A percentile compares a stretch with the other conserved stretches of the same genome.
These are phyloP conservation scores for Nemania sp. DNA, from an alignment of 2,329 filamentous ascomycete species.

Conservation along the genomic window DNA sequence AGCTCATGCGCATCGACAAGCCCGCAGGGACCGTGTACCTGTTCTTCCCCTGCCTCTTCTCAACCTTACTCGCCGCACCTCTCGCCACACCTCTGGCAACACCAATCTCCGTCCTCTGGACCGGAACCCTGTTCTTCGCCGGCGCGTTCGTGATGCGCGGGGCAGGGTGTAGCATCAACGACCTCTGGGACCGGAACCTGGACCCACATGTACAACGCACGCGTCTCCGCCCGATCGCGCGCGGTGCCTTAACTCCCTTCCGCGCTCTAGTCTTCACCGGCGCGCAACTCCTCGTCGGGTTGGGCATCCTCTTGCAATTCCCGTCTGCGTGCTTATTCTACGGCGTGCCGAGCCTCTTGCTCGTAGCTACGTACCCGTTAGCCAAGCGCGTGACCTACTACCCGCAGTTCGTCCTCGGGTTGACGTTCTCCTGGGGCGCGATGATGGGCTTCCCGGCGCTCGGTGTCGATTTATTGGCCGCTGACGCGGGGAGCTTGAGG, in stretches of 20 bases:
- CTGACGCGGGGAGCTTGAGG: conserved; percentile 52
- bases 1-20: conserved; percentile 80
- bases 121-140: conserved; percentile 69
- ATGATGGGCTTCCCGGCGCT: conserved; percentile 86
- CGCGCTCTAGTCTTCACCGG: conserved; percentile 76
- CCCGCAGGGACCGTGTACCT: conserved; percentile 83
- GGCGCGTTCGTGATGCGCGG: conserved; percentile 85
- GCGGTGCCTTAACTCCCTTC: conserved; percentile 73
- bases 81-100: conserved; percentile 64
- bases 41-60: conserved; percentile 84
- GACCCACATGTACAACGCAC: conserved; percentile 80
- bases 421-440: conserved; percentile 88
- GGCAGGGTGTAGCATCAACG: conserved; percentile 86
- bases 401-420: conserved; percentile 78
- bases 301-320: conserved; percentile 76
- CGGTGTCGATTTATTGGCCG: conserved; percentile 72
- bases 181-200: conserved; percentile 86
- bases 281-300: conserved; percentile 70
- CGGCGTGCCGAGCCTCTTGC: conserved; percentile 71
- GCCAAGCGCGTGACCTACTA: conserved; percentile 88
- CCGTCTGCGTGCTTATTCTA: conserved; percentile 75
- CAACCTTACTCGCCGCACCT: conserved; percentile 77
- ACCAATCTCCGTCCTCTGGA: conserved; percentile 64
- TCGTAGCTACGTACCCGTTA: conserved; percentile 78
- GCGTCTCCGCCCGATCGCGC: conserved; percentile 76